A percentile compares a stretch with the other conserved stretches of the same genome.
Evolutionary conservation across 495 filamentous ascomycete species (phyloP).

Genomic region (Gamarada debralockiae): DNA sequence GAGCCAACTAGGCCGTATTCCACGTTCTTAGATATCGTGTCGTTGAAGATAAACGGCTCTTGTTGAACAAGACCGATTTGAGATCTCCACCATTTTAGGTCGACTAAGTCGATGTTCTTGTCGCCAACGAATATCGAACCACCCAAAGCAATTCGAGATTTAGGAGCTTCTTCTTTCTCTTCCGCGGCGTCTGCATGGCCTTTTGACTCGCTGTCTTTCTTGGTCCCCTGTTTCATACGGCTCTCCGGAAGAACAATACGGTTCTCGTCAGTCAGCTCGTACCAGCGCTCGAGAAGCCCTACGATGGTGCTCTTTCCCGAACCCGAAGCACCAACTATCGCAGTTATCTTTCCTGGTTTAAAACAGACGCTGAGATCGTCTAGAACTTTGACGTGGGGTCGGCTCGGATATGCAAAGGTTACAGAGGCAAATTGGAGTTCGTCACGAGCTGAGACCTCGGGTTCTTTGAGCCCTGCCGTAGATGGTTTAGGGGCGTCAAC

Average conservation of each 20-base stretch:
- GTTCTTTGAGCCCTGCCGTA: conserved; percentile 40
- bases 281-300: conserved; percentile 88
- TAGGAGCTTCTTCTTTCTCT: conserved; percentile 1
- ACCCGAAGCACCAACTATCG: conserved; percentile 78
- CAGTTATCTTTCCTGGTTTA: conserved; percentile 75
- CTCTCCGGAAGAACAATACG: conserved; percentile 25
- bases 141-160: conserved; percentile 11
- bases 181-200: conserved; percentile 6
- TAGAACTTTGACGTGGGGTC: conserved; percentile 58
- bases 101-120: conserved; percentile 45
- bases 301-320: conserved; percentile 91
- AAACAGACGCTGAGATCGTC: conserved; percentile 54
- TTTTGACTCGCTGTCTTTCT: conserved; percentile 5
- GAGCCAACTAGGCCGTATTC: conserved; percentile 62
- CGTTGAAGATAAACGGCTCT: conserved; percentile 68
- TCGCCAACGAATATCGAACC: conserved; percentile 49
- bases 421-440: conserved; percentile 60
- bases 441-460: conserved; percentile 38
- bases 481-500: conserved; percentile 49
- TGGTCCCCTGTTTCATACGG: conserved; percentile 16
- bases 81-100: conserved; percentile 59
- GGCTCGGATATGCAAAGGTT: conserved; percentile 65
- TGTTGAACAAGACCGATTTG: conserved; percentile 67
- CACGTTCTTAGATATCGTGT: conserved; percentile 63
- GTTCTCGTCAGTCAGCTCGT: conserved; percentile 52